Base-by-base conservation (phyloP, 306 rosid species). In the Gleditsia sinensis region DNA sequence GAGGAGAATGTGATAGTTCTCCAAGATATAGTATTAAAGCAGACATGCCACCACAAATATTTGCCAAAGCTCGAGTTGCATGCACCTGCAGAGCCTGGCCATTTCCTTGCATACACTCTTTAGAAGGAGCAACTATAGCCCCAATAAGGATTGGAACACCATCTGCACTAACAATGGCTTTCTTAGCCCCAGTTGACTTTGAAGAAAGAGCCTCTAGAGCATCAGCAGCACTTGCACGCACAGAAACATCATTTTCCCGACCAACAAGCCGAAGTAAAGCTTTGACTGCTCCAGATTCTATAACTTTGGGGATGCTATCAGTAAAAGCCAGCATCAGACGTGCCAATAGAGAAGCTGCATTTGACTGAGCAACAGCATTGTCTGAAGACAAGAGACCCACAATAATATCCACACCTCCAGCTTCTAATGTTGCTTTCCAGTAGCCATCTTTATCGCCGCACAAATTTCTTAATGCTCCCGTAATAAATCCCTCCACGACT, bases 191-290 rank as follows among this genome's bases (percentile, higher is more conserved):
- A 50, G 92, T 75, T 78, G 96, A 91, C 82, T 85, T 87, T 46
- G 93, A 90, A 75, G 97, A 90, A 56, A 94, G 96, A 40, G 86
- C 97, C 88, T 94, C 97, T 55, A 94, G 78, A 76, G 97, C 98
- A 81, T 94, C 95, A 34, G 98, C 98, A 76, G 98, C 97, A 88
- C 98, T 90, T 56, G 97, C 96, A 58, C 96, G 89, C 6, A 94
- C 97, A 83, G 97, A 87, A 86, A 87, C 80, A 71, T 91, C 84
- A 83, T 94, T 91, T 82, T 94, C 80, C 78, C 53, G 86, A 75
- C 93, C 89, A 63, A 94, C 80, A 53, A 94, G 97, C 82, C 14
- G 72, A 72, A 94, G 96, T 83, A 94, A 85, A 59, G 91, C 97
- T 81, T 81, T 82, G 76, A 94, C 90, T 23, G 98, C 98, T 71